phyloP scores from a whole-genome alignment of 2,329 filamentous ascomycete species.

The Colletotrichum liriopes region DNA sequence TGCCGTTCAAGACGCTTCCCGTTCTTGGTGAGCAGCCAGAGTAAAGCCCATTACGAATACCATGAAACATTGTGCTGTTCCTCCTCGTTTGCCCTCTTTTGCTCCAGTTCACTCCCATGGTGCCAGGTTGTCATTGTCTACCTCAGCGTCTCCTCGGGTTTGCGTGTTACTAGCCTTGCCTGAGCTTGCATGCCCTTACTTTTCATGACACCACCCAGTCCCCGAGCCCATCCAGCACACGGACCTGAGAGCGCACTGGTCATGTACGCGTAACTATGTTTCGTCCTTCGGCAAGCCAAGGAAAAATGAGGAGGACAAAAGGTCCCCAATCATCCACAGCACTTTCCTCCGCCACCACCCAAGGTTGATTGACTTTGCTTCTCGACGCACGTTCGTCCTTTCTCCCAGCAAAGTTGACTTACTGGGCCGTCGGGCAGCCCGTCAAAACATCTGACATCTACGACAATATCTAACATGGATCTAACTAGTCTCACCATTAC shows the following conservation, averaged over 20 bases:
- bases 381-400: constrained; percentile 28
- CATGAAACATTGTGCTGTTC: background rate
- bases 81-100: background rate
- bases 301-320: background rate
- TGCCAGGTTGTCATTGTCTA: constrained; percentile 1
- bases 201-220: background rate
- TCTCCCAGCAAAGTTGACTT: constrained; percentile 4
- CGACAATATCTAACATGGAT: constrained; percentile 24
- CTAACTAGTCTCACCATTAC: constrained; percentile 20
- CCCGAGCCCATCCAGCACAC: constrained; percentile 15
- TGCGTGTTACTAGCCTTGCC: constrained; percentile 11
- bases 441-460: constrained; percentile 23
- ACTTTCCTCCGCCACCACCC: background rate
- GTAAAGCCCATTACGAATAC: background rate
- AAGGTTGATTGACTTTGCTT: constrained; percentile 22
- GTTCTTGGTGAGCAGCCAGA: background rate
- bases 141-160: constrained; percentile 5
- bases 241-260: constrained; percentile 23
- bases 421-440: constrained; percentile 13
- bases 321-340: background rate
- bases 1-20: background rate
- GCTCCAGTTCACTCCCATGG: background rate
- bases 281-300: constrained; percentile 32
- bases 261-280: constrained; percentile 34
- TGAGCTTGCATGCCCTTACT: background rate